phyloP scores from a whole-genome alignment of 345 rosid genomes.

The Jatropha curcas region DNA sequence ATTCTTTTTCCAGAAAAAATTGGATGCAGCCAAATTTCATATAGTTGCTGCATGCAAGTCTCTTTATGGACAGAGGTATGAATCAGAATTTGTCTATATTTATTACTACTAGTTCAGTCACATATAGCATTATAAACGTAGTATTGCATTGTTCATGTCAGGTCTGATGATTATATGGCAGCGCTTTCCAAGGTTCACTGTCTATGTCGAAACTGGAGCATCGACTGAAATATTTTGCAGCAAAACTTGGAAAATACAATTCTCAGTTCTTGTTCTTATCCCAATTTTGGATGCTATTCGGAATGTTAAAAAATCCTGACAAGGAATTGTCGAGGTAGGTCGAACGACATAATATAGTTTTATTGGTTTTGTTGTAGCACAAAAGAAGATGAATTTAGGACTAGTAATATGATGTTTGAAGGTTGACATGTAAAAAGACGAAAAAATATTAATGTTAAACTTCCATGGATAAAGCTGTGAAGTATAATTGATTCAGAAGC shows the following conservation, averaged over 20 bases:
- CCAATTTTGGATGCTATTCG: neutral
- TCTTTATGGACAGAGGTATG: slow-evolving; percentile 77
- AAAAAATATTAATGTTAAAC: neutral
- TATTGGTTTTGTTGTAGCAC: neutral
- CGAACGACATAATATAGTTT: neutral
- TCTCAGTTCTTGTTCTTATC: neutral
- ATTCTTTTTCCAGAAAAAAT: slow-evolving; percentile 50
- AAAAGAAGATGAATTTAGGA: neutral
- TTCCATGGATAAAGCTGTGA: neutral
- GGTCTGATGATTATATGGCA: slow-evolving; percentile 91
- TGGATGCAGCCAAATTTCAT: slow-evolving; percentile 64
- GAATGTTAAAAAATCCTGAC: neutral
- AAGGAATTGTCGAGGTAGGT: neutral
- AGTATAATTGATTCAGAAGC: neutral
- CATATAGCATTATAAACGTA: neutral
- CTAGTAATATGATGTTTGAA: too few relatives aligned
- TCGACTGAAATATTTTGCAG: slow-evolving; percentile 15
- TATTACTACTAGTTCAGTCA: neutral
- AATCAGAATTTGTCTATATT: neutral
- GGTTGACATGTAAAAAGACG: too few relatives aligned
- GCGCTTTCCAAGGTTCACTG: slow-evolving; percentile 84
- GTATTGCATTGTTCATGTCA: slow-evolving; percentile 32
- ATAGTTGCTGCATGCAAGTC: slow-evolving; percentile 59
- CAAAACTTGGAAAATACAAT: neutral
- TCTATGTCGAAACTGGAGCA: slow-evolving; percentile 66